Evolutionary conservation across 306 rosid genomes (phyloP), one percentile per base, ranked within the genome.

Genomic region (Begonia peltatifolia): DNA sequence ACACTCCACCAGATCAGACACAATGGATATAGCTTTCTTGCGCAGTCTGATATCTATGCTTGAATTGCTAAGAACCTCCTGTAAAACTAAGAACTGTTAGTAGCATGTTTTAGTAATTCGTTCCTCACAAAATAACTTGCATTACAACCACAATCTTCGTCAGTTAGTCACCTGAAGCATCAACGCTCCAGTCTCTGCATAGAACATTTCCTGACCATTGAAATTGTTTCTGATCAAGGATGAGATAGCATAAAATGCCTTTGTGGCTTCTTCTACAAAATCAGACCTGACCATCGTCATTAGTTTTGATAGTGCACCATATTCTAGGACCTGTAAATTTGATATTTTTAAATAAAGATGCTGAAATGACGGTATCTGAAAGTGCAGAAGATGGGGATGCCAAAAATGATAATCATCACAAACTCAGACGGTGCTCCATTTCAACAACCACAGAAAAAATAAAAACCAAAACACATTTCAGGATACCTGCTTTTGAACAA

Each of bases 221-320:
- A 74, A 14, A 66, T 82, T 82, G 60, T 75, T 80, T 63, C 85
- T 68, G 41, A 74, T 66, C 78, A 89, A 63, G 42, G 95, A 82
- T 36, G 94, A 89, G 76, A 89, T 80, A 61, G 94, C 95, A 78
- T 74, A 85, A 52, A 89, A 63, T 35, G 85, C 94, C 70, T 85
- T 89, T 70, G 43, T 78, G 63, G 87, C 90, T 73, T 89, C 97
- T 73, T 89, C 97, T 6, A 46, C 35, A 7, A 68, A 73, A 56
- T 54, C 53, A 57, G 97, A 80, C 44, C 78, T 82, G 14, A 71
- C 82, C 90, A 89, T 85, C 66, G 62, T 17, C 71, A 80, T 74
- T 55, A 89, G 68, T 68, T 64, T 69, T 47, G 90, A 47, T 51
- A 89, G 63, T 22, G 81, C 90, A 57, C 94, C 83, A 8, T 68